Base-by-base conservation (phyloP, 768 basidiomycete genomes). In the Boletus vermiculosoides region DNA sequence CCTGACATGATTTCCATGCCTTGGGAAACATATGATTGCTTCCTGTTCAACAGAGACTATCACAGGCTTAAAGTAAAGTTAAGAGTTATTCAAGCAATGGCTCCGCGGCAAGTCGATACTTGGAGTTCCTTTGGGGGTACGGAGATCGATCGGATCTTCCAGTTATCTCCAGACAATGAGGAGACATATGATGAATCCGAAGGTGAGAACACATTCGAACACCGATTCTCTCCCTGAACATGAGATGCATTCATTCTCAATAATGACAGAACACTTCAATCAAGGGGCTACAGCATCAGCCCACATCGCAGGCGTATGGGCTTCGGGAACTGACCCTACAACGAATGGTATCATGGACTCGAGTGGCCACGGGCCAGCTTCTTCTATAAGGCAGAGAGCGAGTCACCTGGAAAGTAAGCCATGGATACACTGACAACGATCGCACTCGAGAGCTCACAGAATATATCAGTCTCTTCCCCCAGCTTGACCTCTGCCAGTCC, bases 31-130 rank as follows among this genome's bases (percentile, higher is more conserved):
- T 20, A 28, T 50, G 11, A 31, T 54, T 44, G 3, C 23, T 45
- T 47, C 45, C 42, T 30, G 18, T 30, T 28, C 33, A 37, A 36
- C 60, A 92, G 90, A 66, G 83, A 92, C 67, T 92, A 92, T 64
- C 80, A 80, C 2, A 82, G 78, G 10, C 80, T 92, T 16, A 91
- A 91, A 71, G 86, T 82, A 59, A 76, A 78, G 15, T 85, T 92
- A 23, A 75, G 76, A 15, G 78, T 78, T 2, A 83, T 90, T 53
- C 79, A 79, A 34, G 74, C 72, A 54, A 50, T 50, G 18, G 20
- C 31, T 15, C 15, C 57, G 8, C 71, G 69, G 0, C 72, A 74
- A 52, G 37, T 66, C 11, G 56, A 64, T 20, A 36, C 52, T 12
- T 55, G 52, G 45, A 61, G 45, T 51, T 53, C 57, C 31, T 59